Evolutionary conservation across 1,284 basidiomycete genomes (phyloP), one percentile per base, ranked within the genome.

Genomic region (Ganoderma lingzhi): DNA sequence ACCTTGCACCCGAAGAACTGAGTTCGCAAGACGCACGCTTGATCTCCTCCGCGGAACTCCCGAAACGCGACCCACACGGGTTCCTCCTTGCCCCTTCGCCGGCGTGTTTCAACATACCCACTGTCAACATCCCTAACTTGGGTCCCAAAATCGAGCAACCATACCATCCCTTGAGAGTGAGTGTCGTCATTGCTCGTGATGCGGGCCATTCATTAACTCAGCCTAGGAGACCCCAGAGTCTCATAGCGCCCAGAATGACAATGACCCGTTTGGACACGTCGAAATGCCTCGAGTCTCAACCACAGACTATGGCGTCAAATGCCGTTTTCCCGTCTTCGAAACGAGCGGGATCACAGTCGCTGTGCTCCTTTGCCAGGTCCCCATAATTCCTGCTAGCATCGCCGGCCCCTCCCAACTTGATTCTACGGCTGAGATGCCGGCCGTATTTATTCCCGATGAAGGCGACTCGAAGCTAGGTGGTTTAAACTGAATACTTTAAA

Each of bases 291-390:
- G 51, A 15, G 28, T 56, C 53, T 37, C 37, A 15, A 14, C 41
- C n/a, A 64, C 63, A 6, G 58, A 39, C 39, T 32, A 41, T 8
- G 63, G 63, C 3, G 35, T 56, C 23, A 58, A 64, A 44, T 58
- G 35, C 9, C 63, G 63, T 2, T 42, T 64, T 58, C 63, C 63
- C 12, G 39, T 64, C 8, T 53, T 55, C 39, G 63, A 64, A 32
- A 53, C 53, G 9, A 28, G 55, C 37, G 63, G 53, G 19, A 30
- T 64, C 17, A 64, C 53, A 4, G 55, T 64, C 53, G 53, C 53
- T 19, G 63, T 64, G 2, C 51, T 64, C 30, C 63, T 64, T n/a
- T 64, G 51, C 53, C 28, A 44, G n/a, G 48, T 53, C 5, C 3
- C 42, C 48, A 23, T 23, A 10, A 10, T 3, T 28, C n/a, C 23